Percentiles rank a stretch among this genome's conserved stretches.
Conservation (phyloP, 495 filamentous ascomycete genomes). For the Diplogelasinospora grovesii region DNA sequence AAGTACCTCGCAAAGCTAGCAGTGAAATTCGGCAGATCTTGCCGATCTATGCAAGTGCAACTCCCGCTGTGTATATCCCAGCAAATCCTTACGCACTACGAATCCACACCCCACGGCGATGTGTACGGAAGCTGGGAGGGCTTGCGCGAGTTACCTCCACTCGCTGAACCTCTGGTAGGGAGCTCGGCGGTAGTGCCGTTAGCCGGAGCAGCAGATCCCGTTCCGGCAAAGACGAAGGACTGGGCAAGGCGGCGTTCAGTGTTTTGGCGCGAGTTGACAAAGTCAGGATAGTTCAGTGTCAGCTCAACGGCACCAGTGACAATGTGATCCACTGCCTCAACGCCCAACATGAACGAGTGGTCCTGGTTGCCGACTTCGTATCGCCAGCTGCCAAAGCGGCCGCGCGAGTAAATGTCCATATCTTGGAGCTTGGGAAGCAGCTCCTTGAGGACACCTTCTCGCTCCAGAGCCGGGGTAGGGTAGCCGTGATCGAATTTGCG, state of each 20-base stretch:
- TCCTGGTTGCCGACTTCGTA: constrained; percentile 97
- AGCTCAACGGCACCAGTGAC: constrained; percentile 90
- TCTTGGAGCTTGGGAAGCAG: constrained; percentile 87
- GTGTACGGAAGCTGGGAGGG: constrained; percentile 26
- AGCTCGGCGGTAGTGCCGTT: constrained; percentile 21
- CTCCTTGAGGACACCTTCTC: constrained; percentile 88
- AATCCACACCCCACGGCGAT: background rate
- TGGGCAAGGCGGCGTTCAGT: constrained; percentile 81
- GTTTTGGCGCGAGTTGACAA: constrained; percentile 89
- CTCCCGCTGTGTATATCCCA: background rate
- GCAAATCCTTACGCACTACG: no score
- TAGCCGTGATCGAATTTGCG: constrained; percentile 99
- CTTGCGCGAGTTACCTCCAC: constrained; percentile 25
- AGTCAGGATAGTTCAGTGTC: constrained; percentile 98
- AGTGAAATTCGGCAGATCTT: background rate
- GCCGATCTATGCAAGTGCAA: background rate
- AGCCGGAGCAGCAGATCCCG: constrained; percentile 7
- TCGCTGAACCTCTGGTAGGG: constrained; percentile 24
- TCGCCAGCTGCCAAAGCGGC: constrained; percentile 95
- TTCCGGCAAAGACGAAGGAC: constrained; percentile 33
- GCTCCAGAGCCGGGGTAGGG: constrained; percentile 89
- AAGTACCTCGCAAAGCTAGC: constrained; percentile 4
- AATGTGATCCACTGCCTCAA: constrained; percentile 94
- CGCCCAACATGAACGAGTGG: constrained; percentile 97
- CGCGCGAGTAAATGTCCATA: constrained; percentile 89